These are phyloP conservation scores for Arthrobotrys pseudoclavata DNA, from an alignment of 2,329 filamentous ascomycete genomes.

Conservation along the genomic window DNA sequence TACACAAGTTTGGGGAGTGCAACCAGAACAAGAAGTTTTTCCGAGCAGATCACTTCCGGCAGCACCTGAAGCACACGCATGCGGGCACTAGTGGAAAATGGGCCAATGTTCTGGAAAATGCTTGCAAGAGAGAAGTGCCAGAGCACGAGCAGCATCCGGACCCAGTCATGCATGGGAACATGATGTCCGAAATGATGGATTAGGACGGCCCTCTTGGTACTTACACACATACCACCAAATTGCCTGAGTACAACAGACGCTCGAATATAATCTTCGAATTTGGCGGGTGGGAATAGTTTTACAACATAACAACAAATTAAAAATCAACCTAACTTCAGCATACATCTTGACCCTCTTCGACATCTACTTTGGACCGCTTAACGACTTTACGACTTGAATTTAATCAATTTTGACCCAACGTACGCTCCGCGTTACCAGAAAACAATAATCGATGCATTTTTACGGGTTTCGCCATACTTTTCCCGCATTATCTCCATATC, in stretches of 20 bases:
- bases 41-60: slow-evolving; percentile 95
- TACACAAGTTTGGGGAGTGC: slow-evolving; percentile 98
- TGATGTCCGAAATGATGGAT: slow-evolving; percentile 57
- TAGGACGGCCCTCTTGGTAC: background rate
- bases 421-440: slow-evolving; percentile 7
- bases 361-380: slow-evolving; percentile 27
- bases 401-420: background rate
- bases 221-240: background rate
- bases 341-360: background rate
- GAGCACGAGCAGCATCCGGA: slow-evolving; percentile 70
- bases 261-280: background rate
- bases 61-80: slow-evolving; percentile 98
- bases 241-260: background rate
- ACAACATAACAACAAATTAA: slow-evolving; percentile 1
- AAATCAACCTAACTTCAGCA: slow-evolving; percentile 3
- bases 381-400: slow-evolving; percentile 46
- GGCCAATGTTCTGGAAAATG: slow-evolving; percentile 97
- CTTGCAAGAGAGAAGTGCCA: slow-evolving; percentile 85
- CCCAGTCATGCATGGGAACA: slow-evolving; percentile 43
- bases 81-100: slow-evolving; percentile 96
- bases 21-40: slow-evolving; percentile 99
- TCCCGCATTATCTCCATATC: slow-evolving; percentile 3
- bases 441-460: slow-evolving; percentile 36
- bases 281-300: slow-evolving; percentile 8
- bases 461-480: slow-evolving; percentile 5